Percentiles rank a stretch among this genome's conserved stretches.
These are phyloP conservation scores for Metschnikowia amazonensis DNA, from an alignment of 805 yeast species.

Conservation along the genomic window DNA sequence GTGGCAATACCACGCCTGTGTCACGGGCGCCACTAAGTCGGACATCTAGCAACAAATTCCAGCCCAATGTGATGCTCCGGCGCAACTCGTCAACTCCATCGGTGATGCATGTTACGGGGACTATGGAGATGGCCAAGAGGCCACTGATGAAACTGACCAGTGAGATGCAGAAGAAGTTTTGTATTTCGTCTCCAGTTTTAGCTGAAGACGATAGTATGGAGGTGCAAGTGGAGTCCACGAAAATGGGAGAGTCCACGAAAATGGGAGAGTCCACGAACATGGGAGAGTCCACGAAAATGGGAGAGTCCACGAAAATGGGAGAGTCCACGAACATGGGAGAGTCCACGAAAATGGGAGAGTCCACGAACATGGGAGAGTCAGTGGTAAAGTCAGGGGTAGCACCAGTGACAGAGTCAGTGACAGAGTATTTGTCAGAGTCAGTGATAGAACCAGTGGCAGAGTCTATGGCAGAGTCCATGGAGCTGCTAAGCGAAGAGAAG, in stretches of 20 bases:
- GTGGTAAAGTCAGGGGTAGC: no score
- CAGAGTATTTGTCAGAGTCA: no score
- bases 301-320: no score
- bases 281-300: no score
- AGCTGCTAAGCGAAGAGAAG: slow-evolving; percentile 1
- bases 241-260: no score
- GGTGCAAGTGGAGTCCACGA: no score
- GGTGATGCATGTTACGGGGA: background rate
- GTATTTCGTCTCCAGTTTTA: background rate
- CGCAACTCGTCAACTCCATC: slow-evolving; percentile 11
- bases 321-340: no score
- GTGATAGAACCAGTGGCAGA: no score
- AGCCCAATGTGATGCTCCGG: slow-evolving; percentile 2
- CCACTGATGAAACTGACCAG: background rate
- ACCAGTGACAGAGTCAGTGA: no score
- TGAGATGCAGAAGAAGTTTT: background rate
- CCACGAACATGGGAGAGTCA: no score
- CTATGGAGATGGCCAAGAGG: background rate
- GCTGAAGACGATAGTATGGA: background rate
- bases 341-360: no score
- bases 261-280: no score
- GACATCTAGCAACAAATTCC: slow-evolving; percentile 4
- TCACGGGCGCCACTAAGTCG: background rate
- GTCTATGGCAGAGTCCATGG: background rate
- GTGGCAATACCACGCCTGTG: slow-evolving; percentile 1